Percentiles rank a stretch among this genome's conserved stretches.
Evolutionary conservation across 2,329 filamentous ascomycete species (phyloP).

Genomic region (Ophiostoma sp.): DNA sequence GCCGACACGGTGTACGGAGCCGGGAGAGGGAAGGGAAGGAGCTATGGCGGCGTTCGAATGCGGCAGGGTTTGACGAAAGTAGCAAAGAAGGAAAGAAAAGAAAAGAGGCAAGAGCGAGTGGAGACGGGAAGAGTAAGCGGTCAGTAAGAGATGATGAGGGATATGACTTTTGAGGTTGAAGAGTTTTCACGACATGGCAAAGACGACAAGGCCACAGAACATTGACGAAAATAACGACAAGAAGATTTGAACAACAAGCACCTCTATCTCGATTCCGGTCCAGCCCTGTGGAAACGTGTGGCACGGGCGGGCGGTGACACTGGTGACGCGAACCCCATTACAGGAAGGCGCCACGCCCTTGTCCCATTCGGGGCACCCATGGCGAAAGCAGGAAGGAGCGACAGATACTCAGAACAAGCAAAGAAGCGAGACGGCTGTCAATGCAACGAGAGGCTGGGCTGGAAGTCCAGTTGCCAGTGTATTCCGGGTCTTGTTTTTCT

Average conservation of each 20-base stretch:
- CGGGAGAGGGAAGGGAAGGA: background rate
- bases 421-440: background rate
- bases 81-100: background rate
- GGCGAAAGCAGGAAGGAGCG: slow-evolving; percentile 11
- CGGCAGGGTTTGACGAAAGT: background rate
- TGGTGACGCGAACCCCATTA: slow-evolving; percentile 22
- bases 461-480: background rate
- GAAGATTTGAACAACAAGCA: background rate
- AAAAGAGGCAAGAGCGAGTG: background rate
- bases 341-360: slow-evolving; percentile 24
- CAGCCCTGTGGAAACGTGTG: slow-evolving; percentile 18
- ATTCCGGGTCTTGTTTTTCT: background rate
- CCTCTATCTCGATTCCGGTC: background rate
- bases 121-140: slow-evolving; percentile 2
- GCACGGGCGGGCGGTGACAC: slow-evolving; percentile 2
- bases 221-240: background rate
- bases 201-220: background rate
- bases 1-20: slow-evolving; percentile 6
- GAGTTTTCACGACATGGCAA: background rate
- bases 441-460: background rate
- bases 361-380: slow-evolving; percentile 20
- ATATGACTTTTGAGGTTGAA: background rate
- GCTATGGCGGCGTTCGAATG: background rate
- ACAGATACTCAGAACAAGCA: background rate
- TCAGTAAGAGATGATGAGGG: background rate